These are phyloP conservation scores for Colletotrichum gigasporum DNA, from an alignment of 2,329 filamentous ascomycete genomes.

Conservation along the genomic window DNA sequence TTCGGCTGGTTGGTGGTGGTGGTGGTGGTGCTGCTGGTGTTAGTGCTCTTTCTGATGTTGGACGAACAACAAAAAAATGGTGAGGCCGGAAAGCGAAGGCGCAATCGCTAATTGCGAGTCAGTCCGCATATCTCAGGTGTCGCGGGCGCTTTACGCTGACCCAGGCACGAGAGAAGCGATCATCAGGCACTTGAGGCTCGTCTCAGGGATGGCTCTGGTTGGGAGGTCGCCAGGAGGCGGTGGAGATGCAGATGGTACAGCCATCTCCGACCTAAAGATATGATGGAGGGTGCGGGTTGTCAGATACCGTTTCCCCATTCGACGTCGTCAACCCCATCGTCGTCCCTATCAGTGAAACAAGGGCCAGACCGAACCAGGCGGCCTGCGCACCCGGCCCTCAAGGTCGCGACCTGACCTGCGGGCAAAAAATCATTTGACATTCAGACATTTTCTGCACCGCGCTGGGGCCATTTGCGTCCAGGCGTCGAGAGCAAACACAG, in stretches of 20 bases:
- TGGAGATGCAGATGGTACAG: conserved; percentile 29
- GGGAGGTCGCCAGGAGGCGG: conserved; percentile 17
- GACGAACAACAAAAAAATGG: not conserved
- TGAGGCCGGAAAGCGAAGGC: conserved; percentile 20
- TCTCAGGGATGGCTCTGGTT: conserved; percentile 24
- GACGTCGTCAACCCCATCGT: conserved; percentile 2
- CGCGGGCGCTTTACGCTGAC: conserved; percentile 20
- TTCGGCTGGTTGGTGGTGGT: conserved; percentile 12
- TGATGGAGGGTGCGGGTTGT: conserved; percentile 23
- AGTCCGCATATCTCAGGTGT: conserved; percentile 13
- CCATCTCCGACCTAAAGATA: conserved; percentile 17
- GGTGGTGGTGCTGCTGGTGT: too few relatives aligned
- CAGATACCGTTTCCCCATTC: conserved; percentile 30
- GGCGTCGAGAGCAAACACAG: not conserved
- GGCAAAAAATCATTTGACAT: conserved; percentile 4
- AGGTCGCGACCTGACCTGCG: conserved; percentile 26
- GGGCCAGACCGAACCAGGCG: conserved; percentile 23
- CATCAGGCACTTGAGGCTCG: conserved; percentile 31
- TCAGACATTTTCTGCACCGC: conserved; percentile 8
- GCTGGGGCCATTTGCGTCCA: not conserved
- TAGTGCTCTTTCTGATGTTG: not conserved
- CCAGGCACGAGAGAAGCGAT: conserved; percentile 28
- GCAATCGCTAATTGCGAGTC: conserved; percentile 20
- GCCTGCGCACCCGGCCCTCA: conserved; percentile 18
- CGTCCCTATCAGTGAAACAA: conserved; percentile 31